These are phyloP conservation scores for Neurospora cerealis DNA, from an alignment of 495 filamentous ascomycete species.

Conservation along the genomic window DNA sequence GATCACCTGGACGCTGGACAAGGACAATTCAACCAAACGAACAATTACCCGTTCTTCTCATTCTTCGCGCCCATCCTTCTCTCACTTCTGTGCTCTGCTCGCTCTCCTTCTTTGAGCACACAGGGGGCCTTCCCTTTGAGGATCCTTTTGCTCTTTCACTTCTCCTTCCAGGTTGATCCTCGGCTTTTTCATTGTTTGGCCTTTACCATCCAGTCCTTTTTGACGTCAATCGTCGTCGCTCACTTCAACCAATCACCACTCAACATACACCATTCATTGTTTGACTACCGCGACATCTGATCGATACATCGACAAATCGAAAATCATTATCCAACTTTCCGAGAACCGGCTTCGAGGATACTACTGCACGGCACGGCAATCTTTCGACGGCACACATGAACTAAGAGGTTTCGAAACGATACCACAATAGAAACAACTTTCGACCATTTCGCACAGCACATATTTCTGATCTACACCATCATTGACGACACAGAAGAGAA, in stretches of 20 bases:
- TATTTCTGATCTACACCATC: neutral
- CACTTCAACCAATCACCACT: neutral
- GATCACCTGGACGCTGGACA: neutral
- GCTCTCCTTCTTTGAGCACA: constrained; percentile 2
- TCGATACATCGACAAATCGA: neutral
- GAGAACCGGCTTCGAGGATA: neutral
- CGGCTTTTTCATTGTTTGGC: constrained; percentile 26
- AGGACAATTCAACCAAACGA: neutral
- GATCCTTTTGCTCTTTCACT: neutral
- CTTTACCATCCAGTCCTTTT: constrained; percentile 1
- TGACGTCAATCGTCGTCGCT: neutral
- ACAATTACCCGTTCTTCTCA: neutral
- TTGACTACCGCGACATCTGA: neutral
- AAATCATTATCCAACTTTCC: neutral
- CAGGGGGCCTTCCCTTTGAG: neutral
- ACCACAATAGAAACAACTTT: neutral
- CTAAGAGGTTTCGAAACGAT: neutral
- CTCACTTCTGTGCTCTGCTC: constrained; percentile 25
- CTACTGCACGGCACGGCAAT: neutral
- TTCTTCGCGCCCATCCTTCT: constrained; percentile 13
- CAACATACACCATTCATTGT: neutral
- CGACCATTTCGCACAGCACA: neutral
- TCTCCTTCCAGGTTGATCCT: constrained; percentile 45
- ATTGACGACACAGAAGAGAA: neutral
- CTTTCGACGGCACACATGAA: neutral